These are phyloP conservation scores for Davidsoniella australis DNA, from an alignment of 2,329 filamentous ascomycete species.

Conservation along the genomic window DNA sequence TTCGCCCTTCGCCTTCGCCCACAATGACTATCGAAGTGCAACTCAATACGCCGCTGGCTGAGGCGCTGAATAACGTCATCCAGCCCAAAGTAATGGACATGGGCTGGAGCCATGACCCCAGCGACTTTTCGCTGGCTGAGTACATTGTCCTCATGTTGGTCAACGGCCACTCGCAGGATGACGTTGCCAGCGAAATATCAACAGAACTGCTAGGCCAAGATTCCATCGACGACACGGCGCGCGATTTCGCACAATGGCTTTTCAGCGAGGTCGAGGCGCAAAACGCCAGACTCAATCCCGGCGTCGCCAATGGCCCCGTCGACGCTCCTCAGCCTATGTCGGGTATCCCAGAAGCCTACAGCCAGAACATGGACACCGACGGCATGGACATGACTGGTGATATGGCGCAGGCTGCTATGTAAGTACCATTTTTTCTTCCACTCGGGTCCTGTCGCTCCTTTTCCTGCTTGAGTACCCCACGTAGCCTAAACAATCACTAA, in stretches of 20 bases:
- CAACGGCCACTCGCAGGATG: slow-evolving; percentile 81
- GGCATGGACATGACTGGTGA: slow-evolving; percentile 11
- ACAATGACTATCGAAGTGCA: slow-evolving; percentile 64
- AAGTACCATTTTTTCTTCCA: slow-evolving; percentile 21
- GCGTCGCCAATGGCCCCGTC: not conserved
- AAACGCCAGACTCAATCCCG: slow-evolving; percentile 43
- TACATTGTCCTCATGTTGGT: slow-evolving; percentile 96
- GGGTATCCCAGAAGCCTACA: slow-evolving; percentile 1
- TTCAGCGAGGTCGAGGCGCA: slow-evolving; percentile 67
- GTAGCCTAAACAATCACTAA: not conserved
- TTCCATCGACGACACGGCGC: slow-evolving; percentile 66
- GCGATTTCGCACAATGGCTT: slow-evolving; percentile 81
- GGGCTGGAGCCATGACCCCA: slow-evolving; percentile 67
- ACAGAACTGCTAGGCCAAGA: slow-evolving; percentile 70
- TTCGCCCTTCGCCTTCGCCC: slow-evolving; percentile 14
- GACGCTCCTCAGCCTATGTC: not conserved
- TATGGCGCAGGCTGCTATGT: slow-evolving; percentile 37
- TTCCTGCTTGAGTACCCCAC: too few relatives aligned
- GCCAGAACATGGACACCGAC: slow-evolving; percentile 1
- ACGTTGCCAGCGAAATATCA: slow-evolving; percentile 76
- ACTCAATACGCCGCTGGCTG: slow-evolving; percentile 65
- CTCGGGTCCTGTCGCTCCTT: not conserved
- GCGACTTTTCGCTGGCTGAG: slow-evolving; percentile 74
- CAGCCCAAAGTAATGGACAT: slow-evolving; percentile 85
- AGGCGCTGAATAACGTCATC: slow-evolving; percentile 65